A percentile compares a stretch with the other conserved stretches of the same genome.
These are phyloP conservation scores for Xylaria hypoxylon DNA, from an alignment of 2,329 filamentous ascomycete genomes.

Conservation along the genomic window DNA sequence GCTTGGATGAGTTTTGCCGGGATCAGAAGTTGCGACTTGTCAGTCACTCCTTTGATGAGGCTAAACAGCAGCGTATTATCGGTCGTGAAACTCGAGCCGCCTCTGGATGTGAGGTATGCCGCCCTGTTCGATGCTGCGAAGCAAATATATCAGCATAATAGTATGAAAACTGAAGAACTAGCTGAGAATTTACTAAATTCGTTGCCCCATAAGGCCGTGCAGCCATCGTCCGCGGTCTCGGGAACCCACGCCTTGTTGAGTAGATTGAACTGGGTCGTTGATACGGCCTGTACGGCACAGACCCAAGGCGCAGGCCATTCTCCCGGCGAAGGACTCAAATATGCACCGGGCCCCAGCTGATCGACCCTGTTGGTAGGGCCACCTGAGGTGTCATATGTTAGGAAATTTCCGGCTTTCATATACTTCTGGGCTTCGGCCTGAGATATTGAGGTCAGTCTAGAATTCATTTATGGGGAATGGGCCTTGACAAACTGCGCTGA, in stretches of 20 bases:
- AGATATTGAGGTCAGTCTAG: too few relatives aligned
- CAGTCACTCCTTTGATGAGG: neutral
- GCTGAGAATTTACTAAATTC: neutral
- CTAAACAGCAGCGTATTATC: conserved; percentile 9
- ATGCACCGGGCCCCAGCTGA: too few relatives aligned
- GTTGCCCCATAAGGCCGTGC: conserved; percentile 5
- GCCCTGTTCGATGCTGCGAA: neutral
- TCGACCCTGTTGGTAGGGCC: too few relatives aligned
- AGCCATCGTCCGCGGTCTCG: conserved; percentile 9
- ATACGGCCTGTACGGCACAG: neutral
- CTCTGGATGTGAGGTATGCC: neutral
- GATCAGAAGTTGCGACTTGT: conserved; percentile 3
- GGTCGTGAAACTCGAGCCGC: neutral
- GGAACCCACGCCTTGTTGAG: conserved; percentile 22
- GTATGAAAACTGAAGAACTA: neutral
- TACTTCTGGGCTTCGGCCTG: too few relatives aligned
- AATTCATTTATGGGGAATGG: too few relatives aligned
- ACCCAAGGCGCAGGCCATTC: too few relatives aligned
- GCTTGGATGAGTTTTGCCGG: conserved; percentile 6
- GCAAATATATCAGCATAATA: neutral
- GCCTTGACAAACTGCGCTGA: too few relatives aligned
- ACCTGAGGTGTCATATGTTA: too few relatives aligned
- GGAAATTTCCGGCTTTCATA: too few relatives aligned
- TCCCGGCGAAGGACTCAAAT: too few relatives aligned
- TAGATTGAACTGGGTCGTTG: neutral